These are phyloP conservation scores for Podospora fimiseda DNA, from an alignment of 495 filamentous ascomycete species.

Conservation along the genomic window DNA sequence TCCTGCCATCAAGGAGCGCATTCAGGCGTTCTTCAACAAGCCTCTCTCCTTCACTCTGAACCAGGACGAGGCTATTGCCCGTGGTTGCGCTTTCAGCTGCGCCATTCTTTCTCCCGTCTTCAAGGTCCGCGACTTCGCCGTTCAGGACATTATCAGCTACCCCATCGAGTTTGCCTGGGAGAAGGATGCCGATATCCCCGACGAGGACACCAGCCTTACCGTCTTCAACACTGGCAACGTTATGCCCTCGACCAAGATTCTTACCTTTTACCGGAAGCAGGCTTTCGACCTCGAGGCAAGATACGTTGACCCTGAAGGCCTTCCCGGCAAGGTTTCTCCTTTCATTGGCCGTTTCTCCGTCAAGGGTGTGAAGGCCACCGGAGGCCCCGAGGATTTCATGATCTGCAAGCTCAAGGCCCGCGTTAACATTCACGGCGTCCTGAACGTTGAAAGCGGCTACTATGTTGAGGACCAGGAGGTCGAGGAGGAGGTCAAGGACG, in stretches of 20 bases:
- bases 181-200: slow-evolving; percentile 95
- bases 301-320: slow-evolving; percentile 76
- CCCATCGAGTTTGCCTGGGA: slow-evolving; percentile 99
- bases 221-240: slow-evolving; percentile 98
- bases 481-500: slow-evolving; percentile 80
- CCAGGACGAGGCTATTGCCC: slow-evolving; percentile 94
- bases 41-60: slow-evolving; percentile 92
- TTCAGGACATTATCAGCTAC: slow-evolving; percentile 96
- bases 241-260: slow-evolving; percentile 97
- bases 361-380: slow-evolving; percentile 73
- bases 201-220: slow-evolving; percentile 94
- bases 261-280: slow-evolving; percentile 99
- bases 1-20: slow-evolving; percentile 81
- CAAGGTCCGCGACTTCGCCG: slow-evolving; percentile 94
- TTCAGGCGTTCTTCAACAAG: slow-evolving; percentile 89
- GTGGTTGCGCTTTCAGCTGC: slow-evolving; percentile 95
- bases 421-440: slow-evolving; percentile 90
- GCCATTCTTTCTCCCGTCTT: slow-evolving; percentile 97
- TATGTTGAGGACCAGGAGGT: slow-evolving; percentile 98
- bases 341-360: slow-evolving; percentile 97
- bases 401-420: slow-evolving; percentile 99
- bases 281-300: slow-evolving; percentile 93
- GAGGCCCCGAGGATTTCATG: slow-evolving; percentile 89
- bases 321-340: slow-evolving; percentile 88
- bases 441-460: slow-evolving; percentile 96